Evolutionary conservation across 2,329 filamentous ascomycete species (phyloP).

Genomic region (Cladosporium sp.): DNA sequence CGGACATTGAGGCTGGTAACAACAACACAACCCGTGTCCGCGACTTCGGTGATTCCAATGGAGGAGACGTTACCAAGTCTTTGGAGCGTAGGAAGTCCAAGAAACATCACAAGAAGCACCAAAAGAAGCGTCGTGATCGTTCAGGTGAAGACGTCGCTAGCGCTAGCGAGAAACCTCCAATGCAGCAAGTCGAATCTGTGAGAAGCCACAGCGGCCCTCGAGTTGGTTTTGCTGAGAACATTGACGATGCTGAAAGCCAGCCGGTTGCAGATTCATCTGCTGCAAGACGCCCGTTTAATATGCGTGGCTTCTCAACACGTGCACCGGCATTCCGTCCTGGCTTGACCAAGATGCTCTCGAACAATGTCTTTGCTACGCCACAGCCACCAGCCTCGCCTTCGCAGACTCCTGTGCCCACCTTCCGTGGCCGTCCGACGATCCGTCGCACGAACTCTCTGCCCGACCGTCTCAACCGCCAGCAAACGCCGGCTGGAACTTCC

Average conservation of each 20-base stretch:
- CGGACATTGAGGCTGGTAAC: constrained; percentile 36
- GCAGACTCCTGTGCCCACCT: neutral
- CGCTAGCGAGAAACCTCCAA: constrained; percentile 11
- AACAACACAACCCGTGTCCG: constrained; percentile 33
- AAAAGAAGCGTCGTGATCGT: constrained; percentile 38
- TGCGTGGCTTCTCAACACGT: constrained; percentile 44
- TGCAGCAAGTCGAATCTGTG: neutral
- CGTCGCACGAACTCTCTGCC: constrained; percentile 70
- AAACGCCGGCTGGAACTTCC: constrained; percentile 1
- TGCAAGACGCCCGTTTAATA: constrained; percentile 26
- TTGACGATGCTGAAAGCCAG: constrained; percentile 21
- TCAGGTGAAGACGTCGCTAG: constrained; percentile 25
- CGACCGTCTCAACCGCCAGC: constrained; percentile 51
- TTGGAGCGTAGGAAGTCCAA: constrained; percentile 32
- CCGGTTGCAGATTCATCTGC: constrained; percentile 13
- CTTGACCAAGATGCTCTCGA: constrained; percentile 60
- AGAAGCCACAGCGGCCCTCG: constrained; percentile 15
- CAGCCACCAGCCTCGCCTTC: constrained; percentile 22
- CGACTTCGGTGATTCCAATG: constrained; percentile 40
- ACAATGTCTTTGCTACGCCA: constrained; percentile 58
- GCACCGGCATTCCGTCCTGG: constrained; percentile 47
- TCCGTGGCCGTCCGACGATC: constrained; percentile 35
- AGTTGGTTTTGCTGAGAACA: constrained; percentile 37
- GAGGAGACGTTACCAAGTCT: constrained; percentile 27
- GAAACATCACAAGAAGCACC: constrained; percentile 39